phyloP scores from a whole-genome alignment of 2,329 filamentous ascomycete species.

The Penicillium sp. region DNA sequence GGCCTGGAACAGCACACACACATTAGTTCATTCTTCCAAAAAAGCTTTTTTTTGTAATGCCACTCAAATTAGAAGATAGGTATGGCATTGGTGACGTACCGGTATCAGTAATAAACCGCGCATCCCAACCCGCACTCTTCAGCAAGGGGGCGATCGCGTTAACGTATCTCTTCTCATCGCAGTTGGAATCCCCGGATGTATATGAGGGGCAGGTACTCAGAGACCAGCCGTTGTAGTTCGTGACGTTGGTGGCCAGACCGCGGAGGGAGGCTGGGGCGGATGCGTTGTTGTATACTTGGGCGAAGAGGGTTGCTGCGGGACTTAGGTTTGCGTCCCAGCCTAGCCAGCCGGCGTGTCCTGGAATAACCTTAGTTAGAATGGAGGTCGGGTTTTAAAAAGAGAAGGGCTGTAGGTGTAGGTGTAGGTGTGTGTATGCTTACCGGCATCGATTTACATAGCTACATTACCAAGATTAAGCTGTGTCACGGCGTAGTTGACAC shows the following conservation, averaged over 20 bases:
- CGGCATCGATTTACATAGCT: conserved; percentile 69
- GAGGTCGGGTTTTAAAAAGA: too few species aligned
- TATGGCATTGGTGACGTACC: conserved; percentile 38
- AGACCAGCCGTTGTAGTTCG: conserved; percentile 64
- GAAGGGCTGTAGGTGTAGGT: too few species aligned
- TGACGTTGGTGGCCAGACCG: conserved; percentile 63
- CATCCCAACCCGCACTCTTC: conserved; percentile 54
- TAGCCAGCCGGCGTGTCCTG: conserved; percentile 66
- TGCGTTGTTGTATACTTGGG: conserved; percentile 54
- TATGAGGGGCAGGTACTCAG: conserved; percentile 54
- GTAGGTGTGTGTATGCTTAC: conserved; percentile 33
- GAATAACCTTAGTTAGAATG: too few species aligned
- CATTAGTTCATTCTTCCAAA: too few species aligned
- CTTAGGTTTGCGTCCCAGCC: conserved; percentile 66
- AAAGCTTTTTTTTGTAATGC: too few species aligned
- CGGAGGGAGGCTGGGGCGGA: conserved; percentile 56
- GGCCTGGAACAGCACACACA: conserved; percentile 45
- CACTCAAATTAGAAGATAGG: too few species aligned
- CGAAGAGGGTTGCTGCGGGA: conserved; percentile 58
- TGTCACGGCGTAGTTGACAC: conserved; percentile 62
- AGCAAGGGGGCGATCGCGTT: conserved; percentile 59
- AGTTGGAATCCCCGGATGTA: conserved; percentile 55
- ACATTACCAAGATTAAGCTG: conserved; percentile 66
- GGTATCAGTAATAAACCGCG: conserved; percentile 63
- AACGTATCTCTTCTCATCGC: conserved; percentile 61